Base-by-base conservation (phyloP, 331 rosid genomes). In the Quercus phellos region DNA sequence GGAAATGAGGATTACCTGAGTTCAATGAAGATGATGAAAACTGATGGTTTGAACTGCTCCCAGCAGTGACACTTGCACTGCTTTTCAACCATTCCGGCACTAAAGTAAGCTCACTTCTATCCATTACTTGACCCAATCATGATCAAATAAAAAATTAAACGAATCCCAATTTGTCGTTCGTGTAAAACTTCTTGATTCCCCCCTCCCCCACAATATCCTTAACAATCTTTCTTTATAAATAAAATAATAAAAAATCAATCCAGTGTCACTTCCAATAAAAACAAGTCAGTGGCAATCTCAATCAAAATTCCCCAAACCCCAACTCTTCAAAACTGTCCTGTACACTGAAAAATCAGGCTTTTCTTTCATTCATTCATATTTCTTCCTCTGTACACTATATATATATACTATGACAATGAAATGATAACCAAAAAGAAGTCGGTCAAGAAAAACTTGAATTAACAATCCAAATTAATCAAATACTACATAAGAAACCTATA, bases 1-100 rank as follows among this genome's bases (percentile, higher is more conserved):
- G 27, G 18, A 16, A 50, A 70, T 38, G 19, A 14, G 51, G 13
- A 22, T 70, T 50, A 50, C 59, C 59, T 14, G 42, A 13, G 19
- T 70, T 35, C 34, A 50, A 50, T 4, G 34, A 50, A 22, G 59
- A 24, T 24, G 59, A 26, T n/a, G 34, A 14, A 26, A 43, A 50
- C 10, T 50, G 55, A 19, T 43, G 58, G 55, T 14, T 70, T 50
- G 59, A 6, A 30, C 34, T 22, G 29, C 66, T 34, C 56, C 43
- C 74, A 51, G 59, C 61, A 72, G 59, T 55, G 24, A 46, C 51
- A 74, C 34, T 55, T 72, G 58, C 82, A 77, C 67, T 78, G 77
- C 82, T 60, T 83, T 74, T 78, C 83, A 83, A 78, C 86, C 86
- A 78, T 70, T 74, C 61, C 5, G 83, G 86, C 27, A 70, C 80